phyloP scores from a whole-genome alignment of 257 asterid species.

The Ocimum tenuiflorum region DNA sequence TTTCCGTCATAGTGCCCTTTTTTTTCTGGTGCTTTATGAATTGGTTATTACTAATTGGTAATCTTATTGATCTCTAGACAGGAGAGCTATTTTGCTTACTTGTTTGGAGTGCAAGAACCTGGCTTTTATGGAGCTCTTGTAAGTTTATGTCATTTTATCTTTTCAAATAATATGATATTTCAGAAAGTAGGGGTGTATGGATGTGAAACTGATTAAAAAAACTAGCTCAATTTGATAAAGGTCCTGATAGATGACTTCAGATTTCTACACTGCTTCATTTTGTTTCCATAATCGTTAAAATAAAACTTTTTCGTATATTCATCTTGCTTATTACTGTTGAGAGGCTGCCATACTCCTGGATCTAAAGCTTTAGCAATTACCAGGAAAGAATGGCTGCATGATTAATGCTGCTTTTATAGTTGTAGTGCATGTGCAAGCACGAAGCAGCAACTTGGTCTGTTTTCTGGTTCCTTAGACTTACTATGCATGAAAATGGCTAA shows the following conservation, averaged over 20 bases:
- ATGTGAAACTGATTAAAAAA: conserved; percentile 1
- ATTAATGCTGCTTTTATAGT: conserved; percentile 2
- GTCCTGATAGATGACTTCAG: conserved; percentile 7
- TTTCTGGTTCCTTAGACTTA: conserved; percentile 1
- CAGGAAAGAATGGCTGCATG: not conserved
- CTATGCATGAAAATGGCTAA: not conserved
- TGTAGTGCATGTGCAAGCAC: not conserved
- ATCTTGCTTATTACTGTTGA: not conserved
- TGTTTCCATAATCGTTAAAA: not conserved
- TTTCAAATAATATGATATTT: conserved; percentile 11
- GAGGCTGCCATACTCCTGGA: conserved; percentile 3
- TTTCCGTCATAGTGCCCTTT: not conserved
- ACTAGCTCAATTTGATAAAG: not conserved
- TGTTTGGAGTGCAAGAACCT: conserved; percentile 95
- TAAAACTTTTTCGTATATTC: not conserved
- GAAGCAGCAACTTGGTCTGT: conserved; percentile 1
- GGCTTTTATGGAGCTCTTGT: conserved; percentile 94
- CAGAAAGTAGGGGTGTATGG: not conserved
- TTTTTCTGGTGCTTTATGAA: not conserved
- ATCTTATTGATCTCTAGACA: conserved; percentile 43
- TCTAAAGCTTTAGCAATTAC: conserved; percentile 4
- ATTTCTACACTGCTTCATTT: not conserved
- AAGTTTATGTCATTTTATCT: conserved; percentile 31
- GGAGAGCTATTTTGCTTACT: conserved; percentile 96
- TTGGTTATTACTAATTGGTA: conserved; percentile 17